Evolutionary conservation across 106 monocot species (phyloP).

Genomic region (Xerophyta viscosa): DNA sequence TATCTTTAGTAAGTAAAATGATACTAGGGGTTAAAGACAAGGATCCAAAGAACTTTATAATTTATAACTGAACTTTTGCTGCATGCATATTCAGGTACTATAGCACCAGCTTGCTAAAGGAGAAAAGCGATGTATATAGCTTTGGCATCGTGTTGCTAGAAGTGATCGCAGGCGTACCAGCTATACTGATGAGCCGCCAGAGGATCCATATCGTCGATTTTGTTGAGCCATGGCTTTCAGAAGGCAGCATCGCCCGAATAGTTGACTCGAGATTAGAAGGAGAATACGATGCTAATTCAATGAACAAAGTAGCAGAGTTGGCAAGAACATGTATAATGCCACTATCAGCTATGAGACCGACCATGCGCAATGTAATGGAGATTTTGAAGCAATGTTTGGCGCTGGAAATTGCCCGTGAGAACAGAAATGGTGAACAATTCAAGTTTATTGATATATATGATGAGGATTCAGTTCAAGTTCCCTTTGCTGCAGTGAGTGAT

Average conservation of each 20-base stretch:
- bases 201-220: neutral
- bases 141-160: neutral
- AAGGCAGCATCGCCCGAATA: neutral
- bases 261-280: neutral
- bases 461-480: neutral
- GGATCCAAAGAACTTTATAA: too few species aligned
- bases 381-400: constrained; percentile 9
- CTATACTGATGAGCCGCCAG: neutral
- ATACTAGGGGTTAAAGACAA: too few species aligned
- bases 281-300: constrained; percentile 13
- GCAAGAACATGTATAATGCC: constrained; percentile 18
- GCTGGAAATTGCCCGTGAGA: constrained; percentile 2
- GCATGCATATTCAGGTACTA: neutral
- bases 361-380: constrained; percentile 12
- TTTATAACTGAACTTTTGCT: too few species aligned
- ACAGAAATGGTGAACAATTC: neutral
- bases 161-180: neutral
- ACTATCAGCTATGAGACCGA: constrained; percentile 7
- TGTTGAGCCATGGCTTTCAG: neutral
- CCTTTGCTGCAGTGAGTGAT: neutral
- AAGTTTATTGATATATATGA: too few species aligned
- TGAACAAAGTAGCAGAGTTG: constrained; percentile 21
- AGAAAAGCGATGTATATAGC: neutral
- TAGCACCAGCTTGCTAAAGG: neutral
- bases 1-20: too few species aligned